Conservation (phyloP, 139 green algal species). For the Raphidocelis subcapitata region DNA sequence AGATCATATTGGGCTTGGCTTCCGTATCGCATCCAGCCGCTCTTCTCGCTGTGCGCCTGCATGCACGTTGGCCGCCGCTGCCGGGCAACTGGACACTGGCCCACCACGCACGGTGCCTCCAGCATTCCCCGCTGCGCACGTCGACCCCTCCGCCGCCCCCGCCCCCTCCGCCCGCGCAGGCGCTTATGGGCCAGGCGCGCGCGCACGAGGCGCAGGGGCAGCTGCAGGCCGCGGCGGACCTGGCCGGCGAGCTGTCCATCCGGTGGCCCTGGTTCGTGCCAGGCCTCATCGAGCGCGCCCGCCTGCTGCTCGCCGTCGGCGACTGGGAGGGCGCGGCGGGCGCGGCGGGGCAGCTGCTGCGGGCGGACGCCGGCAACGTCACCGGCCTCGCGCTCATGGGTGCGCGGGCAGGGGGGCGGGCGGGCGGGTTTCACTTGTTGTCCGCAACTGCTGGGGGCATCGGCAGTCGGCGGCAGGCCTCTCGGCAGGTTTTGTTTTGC, state of each 20-base stretch:
- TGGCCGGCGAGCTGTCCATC: constrained; percentile 46
- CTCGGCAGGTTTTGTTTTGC: too few species aligned
- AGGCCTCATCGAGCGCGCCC: constrained; percentile 55
- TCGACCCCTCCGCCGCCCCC: too few species aligned
- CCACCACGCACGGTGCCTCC: too few species aligned
- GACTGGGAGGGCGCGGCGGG: constrained; percentile 48
- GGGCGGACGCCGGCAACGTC: constrained; percentile 48
- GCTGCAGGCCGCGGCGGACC: constrained; percentile 28
- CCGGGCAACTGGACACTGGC: too few species aligned
- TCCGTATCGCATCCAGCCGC: too few species aligned
- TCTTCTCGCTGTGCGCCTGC: too few species aligned
- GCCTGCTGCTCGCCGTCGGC: constrained; percentile 46
- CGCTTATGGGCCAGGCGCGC: constrained; percentile 60
- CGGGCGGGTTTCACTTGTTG: too few species aligned
- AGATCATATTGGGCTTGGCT: background rate
- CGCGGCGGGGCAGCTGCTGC: constrained; percentile 28
- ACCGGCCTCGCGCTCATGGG: constrained; percentile 47
- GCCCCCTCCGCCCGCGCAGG: constrained; percentile 45
- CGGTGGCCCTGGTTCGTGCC: constrained; percentile 60
- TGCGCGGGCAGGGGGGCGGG: too few species aligned
- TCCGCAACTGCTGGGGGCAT: too few species aligned
- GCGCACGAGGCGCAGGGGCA: constrained; percentile 43
- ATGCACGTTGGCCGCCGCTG: too few species aligned
- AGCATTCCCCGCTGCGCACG: too few species aligned
- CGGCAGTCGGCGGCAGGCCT: too few species aligned